Conservation (phyloP, 345 rosid species). For the Eucalyptus marginata region DNA sequence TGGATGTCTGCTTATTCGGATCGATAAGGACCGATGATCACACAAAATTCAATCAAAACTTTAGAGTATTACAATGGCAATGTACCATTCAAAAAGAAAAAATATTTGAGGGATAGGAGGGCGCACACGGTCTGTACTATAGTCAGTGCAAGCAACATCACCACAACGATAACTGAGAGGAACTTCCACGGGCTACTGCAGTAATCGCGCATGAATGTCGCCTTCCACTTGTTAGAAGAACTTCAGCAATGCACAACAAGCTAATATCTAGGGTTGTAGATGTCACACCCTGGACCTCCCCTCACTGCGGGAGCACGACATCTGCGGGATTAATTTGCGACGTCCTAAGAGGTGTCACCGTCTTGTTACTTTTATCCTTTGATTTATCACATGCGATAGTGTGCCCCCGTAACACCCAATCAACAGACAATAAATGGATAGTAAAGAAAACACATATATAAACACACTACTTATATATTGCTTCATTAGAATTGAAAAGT, state of each 20-base stretch:
- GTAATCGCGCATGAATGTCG: neutral
- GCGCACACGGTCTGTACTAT: neutral
- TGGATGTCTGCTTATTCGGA: neutral
- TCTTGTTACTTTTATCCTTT: no score
- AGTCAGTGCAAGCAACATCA: neutral
- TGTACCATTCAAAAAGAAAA: neutral
- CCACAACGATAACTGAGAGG: neutral
- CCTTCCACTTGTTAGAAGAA: neutral
- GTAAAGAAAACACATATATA: no score
- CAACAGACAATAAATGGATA: no score
- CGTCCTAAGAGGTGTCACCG: accelerated
- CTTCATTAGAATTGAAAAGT: no score
- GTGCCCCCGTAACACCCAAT: no score
- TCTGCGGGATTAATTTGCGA: accelerated
- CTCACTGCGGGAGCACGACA: no score
- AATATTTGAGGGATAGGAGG: neutral
- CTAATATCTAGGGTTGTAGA: neutral
- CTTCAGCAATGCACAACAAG: neutral
- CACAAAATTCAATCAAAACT: neutral
- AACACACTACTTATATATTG: no score
- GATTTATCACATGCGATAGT: no score
- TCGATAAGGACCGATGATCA: neutral
- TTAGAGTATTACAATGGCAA: neutral
- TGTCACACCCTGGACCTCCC: no score
- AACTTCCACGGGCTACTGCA: neutral